A percentile compares a stretch with the other conserved stretches of the same genome.
Evolutionary conservation across 176 grass and related monocot species (phyloP).

Genomic region (Microstegium vimineum): DNA sequence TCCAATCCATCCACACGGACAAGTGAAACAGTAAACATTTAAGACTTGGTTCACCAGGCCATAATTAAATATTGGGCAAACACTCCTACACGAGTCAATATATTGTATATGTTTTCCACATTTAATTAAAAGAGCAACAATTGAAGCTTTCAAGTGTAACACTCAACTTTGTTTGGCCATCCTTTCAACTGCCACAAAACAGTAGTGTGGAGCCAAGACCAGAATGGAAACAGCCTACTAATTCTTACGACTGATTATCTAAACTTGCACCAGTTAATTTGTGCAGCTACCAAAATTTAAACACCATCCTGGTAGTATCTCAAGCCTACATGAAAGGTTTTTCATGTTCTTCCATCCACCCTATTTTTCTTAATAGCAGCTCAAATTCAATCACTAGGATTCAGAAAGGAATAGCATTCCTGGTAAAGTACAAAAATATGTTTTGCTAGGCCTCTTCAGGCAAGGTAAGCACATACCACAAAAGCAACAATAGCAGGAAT

Average conservation of each 20-base stretch:
- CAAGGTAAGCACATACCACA: conserved; percentile 2
- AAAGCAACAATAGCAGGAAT: not conserved
- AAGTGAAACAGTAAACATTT: too few species aligned
- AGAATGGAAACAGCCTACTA: not conserved
- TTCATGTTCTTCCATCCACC: not conserved
- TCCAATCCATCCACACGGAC: not conserved
- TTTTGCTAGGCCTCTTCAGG: too few species aligned
- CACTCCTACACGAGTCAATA: too few species aligned
- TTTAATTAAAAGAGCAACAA: too few species aligned
- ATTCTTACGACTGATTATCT: not conserved
- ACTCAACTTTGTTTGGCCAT: too few species aligned
- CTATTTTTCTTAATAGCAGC: not conserved
- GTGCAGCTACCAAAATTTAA: not conserved
- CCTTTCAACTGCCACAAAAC: too few species aligned
- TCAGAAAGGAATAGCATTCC: not conserved
- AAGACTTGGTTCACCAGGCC: too few species aligned
- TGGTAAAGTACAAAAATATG: too few species aligned
- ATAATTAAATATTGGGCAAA: too few species aligned
- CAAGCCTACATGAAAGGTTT: not conserved
- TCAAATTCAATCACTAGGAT: not conserved
- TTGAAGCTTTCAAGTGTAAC: too few species aligned
- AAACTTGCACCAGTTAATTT: not conserved
- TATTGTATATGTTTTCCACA: too few species aligned
- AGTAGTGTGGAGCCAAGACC: too few species aligned
- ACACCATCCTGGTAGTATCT: not conserved